These are phyloP conservation scores for Mucor mucedo DNA, from an alignment of 371 early-diverging fungal genomes.

Conservation along the genomic window DNA sequence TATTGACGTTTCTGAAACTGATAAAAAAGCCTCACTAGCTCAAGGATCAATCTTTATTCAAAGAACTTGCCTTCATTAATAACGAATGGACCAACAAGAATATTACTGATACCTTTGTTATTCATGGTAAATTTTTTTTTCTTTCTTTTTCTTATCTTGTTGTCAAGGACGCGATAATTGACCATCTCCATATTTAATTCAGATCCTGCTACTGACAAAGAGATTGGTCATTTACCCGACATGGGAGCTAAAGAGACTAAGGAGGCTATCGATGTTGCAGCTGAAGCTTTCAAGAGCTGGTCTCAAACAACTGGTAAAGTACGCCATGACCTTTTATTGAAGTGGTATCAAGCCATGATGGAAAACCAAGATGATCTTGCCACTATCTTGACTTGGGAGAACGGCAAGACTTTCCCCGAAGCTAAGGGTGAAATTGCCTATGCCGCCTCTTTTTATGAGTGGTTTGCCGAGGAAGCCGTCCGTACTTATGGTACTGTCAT, in stretches of 20 bases:
- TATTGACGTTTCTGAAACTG: neutral
- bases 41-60: conserved; percentile 57
- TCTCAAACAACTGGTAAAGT: conserved; percentile 65
- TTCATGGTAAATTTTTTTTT: conserved; percentile 35
- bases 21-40: conserved; percentile 38
- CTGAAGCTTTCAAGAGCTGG: conserved; percentile 67
- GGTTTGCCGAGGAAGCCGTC: conserved; percentile 89
- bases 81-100: conserved; percentile 58
- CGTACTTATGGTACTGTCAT: conserved; percentile 84
- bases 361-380: conserved; percentile 78
- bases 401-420: conserved; percentile 69
- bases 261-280: conserved; percentile 66
- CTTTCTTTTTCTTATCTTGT: too few relatives aligned
- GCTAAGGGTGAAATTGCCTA: conserved; percentile 81
- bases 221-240: conserved; percentile 70
- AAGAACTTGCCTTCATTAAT: conserved; percentile 57
- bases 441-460: conserved; percentile 79
- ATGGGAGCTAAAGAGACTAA: conserved; percentile 67
- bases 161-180: too few relatives aligned
- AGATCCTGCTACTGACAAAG: conserved; percentile 71
- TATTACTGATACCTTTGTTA: conserved; percentile 50
- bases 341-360: conserved; percentile 74
- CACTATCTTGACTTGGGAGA: conserved; percentile 77
- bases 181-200: neutral
- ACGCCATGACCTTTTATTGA: conserved; percentile 66